Evolutionary conservation across 225 moss, liverwort and hornwort genomes (phyloP).

Genomic region (Polytrichum formosum): DNA sequence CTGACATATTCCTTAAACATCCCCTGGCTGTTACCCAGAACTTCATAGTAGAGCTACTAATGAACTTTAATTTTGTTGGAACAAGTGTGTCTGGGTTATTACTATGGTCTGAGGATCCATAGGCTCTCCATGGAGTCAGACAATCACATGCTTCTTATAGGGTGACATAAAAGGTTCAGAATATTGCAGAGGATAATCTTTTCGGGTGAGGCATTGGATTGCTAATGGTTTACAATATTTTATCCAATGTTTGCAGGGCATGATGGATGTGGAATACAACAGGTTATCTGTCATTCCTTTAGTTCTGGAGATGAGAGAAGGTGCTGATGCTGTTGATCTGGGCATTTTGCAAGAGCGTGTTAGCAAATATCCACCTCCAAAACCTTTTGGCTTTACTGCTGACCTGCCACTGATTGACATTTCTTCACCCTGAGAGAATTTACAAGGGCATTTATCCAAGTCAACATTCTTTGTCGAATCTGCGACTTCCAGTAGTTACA

Average conservation of each 20-base stretch:
- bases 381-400: slow-evolving; percentile 5
- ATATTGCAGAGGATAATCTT: slow-evolving; percentile 2
- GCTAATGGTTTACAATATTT: slow-evolving; percentile 11
- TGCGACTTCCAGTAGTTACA: neutral
- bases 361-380: slow-evolving; percentile 13
- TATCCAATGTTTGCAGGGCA: slow-evolving; percentile 48
- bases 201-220: neutral
- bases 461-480: neutral
- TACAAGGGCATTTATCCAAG: neutral
- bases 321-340: slow-evolving; percentile 24
- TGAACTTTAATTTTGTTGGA: neutral
- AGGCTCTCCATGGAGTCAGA: too few species aligned
- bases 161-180: neutral
- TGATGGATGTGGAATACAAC: slow-evolving; percentile 65
- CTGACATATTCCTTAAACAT: slow-evolving; percentile 2
- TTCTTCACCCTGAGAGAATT: slow-evolving; percentile 8
- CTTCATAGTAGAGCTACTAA: neutral
- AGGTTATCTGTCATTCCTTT: slow-evolving; percentile 39
- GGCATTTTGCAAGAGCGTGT: slow-evolving; percentile 34
- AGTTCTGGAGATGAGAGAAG: slow-evolving; percentile 64
- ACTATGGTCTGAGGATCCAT: slow-evolving; percentile 4
- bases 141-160: too few species aligned
- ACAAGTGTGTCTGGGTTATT: slow-evolving; percentile 1
- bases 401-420: slow-evolving; percentile 34
- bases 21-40: neutral